Base-by-base conservation (phyloP, 352 stramenopile genomes). In the Pythium plurisporium region DNA sequence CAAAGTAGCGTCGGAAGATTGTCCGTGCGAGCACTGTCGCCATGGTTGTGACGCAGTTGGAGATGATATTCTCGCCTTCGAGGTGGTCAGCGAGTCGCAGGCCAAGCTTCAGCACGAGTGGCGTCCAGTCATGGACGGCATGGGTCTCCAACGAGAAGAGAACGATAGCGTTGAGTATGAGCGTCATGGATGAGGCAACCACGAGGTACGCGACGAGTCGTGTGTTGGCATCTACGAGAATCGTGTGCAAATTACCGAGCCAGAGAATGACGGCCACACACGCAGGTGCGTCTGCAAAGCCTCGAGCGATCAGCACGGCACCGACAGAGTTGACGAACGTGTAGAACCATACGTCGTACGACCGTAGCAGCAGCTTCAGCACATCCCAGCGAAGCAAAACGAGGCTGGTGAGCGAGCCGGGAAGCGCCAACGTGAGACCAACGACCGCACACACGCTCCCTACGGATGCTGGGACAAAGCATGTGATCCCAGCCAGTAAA, bases 291-390 rank as follows among this genome's bases (percentile, higher is more conserved):
- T 79, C 70, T 0, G 36, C 31, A 3, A 79, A 30, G n/a, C 66
- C 44, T 5, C 55, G 1, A 4, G 45, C 42, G 33, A 72, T 61
- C 10, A 74, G 30, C 2, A 51, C 10, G 12, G 56, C 59, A 4
- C 57, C 59, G 3, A 53, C n/a, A 1, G 48, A 19, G 29, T 64
- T 67, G 8, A 70, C 31, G 8, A 55, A 30, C 23, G 67, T 52
- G 44, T 76, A 72, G 58, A 75, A 74, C 64, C 67, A 79, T 31
- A 73, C 72, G 37, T 79, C 70, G 64, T 79, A 74, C 8, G 67
- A 72, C n/a, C 5, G 9, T 11, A 64, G 26, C 25, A 64, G 59
- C 37, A 74, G 27, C 36, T n/a, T 42, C 6, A 66, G 27, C 22
- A 74, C 60, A 11, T 74, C 65, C 15, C 64, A 44, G 2, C 55